Evolutionary conservation across 768 basidiomycete species (phyloP), one percentile per base, ranked within the genome.

Genomic region (Lactarius akahatsu): DNA sequence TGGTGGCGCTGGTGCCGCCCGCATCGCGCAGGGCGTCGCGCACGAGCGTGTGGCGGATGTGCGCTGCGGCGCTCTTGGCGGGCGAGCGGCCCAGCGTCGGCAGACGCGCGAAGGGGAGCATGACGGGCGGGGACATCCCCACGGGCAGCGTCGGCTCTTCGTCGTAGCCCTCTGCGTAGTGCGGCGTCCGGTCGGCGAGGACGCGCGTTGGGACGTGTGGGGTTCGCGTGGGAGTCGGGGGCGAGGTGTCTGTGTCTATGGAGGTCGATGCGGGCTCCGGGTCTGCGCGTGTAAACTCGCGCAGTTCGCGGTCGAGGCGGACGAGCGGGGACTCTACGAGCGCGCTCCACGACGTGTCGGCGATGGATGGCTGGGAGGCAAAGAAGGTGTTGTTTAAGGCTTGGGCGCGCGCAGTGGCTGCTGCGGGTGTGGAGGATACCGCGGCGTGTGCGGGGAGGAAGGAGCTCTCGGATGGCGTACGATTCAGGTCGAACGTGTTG

Each of bases 401-500:
- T 41, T 40, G 41, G 18, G 62, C 41, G 8, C 57, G 38, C 1
- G 57, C 58, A 32, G 34, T 26, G 5, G 50, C 55, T 55, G 66
- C 85, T 10, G 90, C 88, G 20, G 92, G 93, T 1, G 92, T 94
- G 2, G 92, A 94, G 1, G 91, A 90, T 62, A 89, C 80, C 0
- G 89, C 89, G 9, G 82, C 90, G 59, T 87, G 85, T 4, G 81
- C 81, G 16, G 90, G 90, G 74, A 88, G 80, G 75, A 94, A 96
- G 4, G 91, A 92, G 63, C 78, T 83, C 67, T 92, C 89, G 38
- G 83, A 86, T 43, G 82, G 80, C 8, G 82, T 80, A 15, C 80
- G 76, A 68, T 83, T 84, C 4, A 82, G 66, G 57, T 78, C 76
- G 56, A 80, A 80, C 1, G 63, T 34, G 45, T 52, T 18, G 0